Base-by-base conservation (phyloP, 176 grass and related monocot genomes). In the Oropetium thomaeum region DNA sequence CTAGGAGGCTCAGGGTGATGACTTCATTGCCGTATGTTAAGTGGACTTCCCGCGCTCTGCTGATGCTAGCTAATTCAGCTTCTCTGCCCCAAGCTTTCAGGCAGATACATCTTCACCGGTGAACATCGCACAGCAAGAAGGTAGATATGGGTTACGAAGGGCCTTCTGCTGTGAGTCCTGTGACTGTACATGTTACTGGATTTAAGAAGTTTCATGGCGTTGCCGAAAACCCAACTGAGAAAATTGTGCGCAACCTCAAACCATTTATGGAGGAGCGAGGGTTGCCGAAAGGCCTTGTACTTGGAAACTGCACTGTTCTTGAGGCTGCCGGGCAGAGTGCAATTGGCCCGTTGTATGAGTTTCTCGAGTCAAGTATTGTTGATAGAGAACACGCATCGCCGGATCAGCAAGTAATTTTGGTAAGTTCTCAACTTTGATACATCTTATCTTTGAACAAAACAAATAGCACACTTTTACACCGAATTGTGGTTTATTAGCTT, bases 271-370 rank as follows among this genome's bases (percentile, higher is more conserved):
- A 87, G 33, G 82, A 65, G 32, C 83, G 54, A 74, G 88, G 88
- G 55, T 29, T 87, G 41, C 88, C 88, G 0, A 83, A 90, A 66
- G 79, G 88, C 13, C 62, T 90, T 64, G 58, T 69, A 52, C 83
- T 90, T 49, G 79, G 74, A 43, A 90, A 75, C 35, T 90, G 84
- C 58, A 87, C 78, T 34, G 44, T 96, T 82, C 92, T 96, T 53
- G 92, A 96, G 59, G 86, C 92, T 17, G 92, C 92, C 0, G 92
- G 92, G 44, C 83, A 92, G 66, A 84, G 92, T 19, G 89, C 74
- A 3, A 62, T 89, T 29, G 77, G 67, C 79, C 62, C 67, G 45
- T 72, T 96, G 34, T 65, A 89, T 58, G 79, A 87, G 40, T 26
- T 96, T 44, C 66, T 96, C 5, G 77, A 92, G 27, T 84, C 80